Conservation (phyloP, 139 green algal genomes). For the Chlorella sp. region DNA sequence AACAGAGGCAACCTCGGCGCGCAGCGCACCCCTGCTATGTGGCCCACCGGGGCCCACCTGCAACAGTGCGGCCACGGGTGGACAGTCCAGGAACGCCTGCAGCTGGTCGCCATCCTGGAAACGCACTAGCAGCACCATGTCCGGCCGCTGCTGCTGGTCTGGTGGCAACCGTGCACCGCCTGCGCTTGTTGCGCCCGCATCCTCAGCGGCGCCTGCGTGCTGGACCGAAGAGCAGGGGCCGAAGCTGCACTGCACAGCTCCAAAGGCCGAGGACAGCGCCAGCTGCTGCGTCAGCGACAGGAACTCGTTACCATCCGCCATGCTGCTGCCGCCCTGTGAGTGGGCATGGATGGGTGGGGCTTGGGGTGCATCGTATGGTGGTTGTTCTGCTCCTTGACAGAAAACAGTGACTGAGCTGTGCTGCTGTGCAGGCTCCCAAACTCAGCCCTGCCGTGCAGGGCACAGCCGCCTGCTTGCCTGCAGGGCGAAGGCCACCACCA, state of each 20-base stretch:
- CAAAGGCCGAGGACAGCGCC: constrained; percentile 41
- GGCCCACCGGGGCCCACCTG: background rate
- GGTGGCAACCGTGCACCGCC: background rate
- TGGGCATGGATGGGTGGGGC: background rate
- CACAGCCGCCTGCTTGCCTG: background rate
- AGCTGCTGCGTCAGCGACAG: constrained; percentile 37
- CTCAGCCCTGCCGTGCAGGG: background rate
- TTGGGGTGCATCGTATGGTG: too few species aligned
- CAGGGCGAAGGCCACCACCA: constrained; percentile 26
- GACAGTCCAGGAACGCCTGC: constrained; percentile 33
- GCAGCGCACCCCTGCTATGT: too few species aligned
- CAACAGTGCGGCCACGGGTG: constrained; percentile 34
- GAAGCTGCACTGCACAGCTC: constrained; percentile 37
- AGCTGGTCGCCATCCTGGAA: constrained; percentile 36
- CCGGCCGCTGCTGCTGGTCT: constrained; percentile 4
- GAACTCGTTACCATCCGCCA: constrained; percentile 33
- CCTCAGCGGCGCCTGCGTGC: background rate
- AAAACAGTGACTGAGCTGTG: too few species aligned
- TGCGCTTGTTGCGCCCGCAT: background rate
- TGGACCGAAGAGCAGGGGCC: constrained; percentile 26
- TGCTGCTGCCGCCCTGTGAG: background rate
- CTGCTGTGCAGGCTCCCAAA: background rate
- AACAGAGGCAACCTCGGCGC: background rate
- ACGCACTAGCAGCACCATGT: constrained; percentile 27
- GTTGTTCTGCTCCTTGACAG: too few species aligned